These are phyloP conservation scores for Pestalotiopsis sp. DNA, from an alignment of 2,329 filamentous ascomycete species.

Conservation along the genomic window DNA sequence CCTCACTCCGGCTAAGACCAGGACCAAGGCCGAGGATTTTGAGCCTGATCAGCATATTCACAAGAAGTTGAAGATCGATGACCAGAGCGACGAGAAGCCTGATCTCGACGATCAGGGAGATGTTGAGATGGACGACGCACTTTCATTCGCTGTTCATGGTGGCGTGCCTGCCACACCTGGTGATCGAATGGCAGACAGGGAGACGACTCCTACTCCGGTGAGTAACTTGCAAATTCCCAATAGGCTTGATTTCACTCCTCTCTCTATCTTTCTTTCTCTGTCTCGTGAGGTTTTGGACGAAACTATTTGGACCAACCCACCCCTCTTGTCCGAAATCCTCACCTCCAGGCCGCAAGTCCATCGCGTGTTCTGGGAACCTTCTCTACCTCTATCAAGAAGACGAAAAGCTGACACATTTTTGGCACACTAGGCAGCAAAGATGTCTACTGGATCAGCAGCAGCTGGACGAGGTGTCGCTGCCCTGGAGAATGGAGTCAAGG, in stretches of 20 bases:
- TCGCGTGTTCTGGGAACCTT: too few species aligned
- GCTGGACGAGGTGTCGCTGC: not conserved
- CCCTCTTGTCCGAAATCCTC: too few species aligned
- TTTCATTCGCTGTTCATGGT: not conserved
- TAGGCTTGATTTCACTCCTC: too few species aligned
- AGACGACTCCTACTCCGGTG: conserved; percentile 4
- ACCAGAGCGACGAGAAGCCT: conserved; percentile 26
- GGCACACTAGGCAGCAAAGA: too few species aligned
- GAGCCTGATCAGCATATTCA: conserved; percentile 29
- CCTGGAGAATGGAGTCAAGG: not conserved
- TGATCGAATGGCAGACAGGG: not conserved
- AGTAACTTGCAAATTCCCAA: not conserved
- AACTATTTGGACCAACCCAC: too few species aligned
- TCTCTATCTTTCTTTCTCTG: too few species aligned
- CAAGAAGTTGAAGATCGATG: conserved; percentile 33
- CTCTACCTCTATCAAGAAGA: too few species aligned
- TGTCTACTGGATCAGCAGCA: not conserved
- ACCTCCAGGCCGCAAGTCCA: too few species aligned
- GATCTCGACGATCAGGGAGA: conserved; percentile 25
- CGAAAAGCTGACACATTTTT: too few species aligned
- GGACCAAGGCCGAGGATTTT: conserved; percentile 3
- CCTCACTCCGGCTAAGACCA: conserved; percentile 29
- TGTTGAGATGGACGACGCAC: not conserved
- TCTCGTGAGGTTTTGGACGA: too few species aligned
- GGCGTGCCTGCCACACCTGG: not conserved